Evolutionary conservation across 495 filamentous ascomycete species (phyloP), one percentile per base, ranked within the genome.

Genomic region (Glutinoglossum americanum): DNA sequence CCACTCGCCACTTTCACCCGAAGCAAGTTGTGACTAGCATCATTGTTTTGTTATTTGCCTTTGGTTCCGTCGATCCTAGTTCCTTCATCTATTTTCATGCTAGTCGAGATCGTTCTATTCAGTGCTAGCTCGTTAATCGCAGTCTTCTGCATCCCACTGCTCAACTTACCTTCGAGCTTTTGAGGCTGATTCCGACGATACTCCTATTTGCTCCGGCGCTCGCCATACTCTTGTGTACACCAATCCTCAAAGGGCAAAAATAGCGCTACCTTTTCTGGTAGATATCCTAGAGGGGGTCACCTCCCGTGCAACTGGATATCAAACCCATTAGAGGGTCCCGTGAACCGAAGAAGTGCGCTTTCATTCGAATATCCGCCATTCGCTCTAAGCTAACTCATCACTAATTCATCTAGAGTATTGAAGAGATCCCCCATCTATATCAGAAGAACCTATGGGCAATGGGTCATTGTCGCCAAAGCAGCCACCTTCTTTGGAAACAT

Each of bases 381-480:
- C 49, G 11, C 7, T 15, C 21, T 21, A 17, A 53, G 49, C 23
- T 53, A 30, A 27, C 15, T 3, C n/a, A n/a, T 53, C 23, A 28
- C 13, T 15, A 23, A 3, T 39, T 39, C 37, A 49, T 49, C 49
- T 11, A 13, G 3, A 53, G 28, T 21, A 32, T 30, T 53, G 28
- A 32, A 19, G 23, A 30, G 28, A 9, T 28, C 15, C 25, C 19
- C 49, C 49, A n/a, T 11, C 8, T 25, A 27, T 53, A 27, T 21
- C 23, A 51, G 15, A 32, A 53, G 49, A 32, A 53, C 26, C 49
- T 30, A 53, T 53, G 49, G 49, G 49, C 49, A 53, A 53, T 53
- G 49, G 15, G 23, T 17, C 23, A 25, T 6, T 53, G 13, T 7
- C 11, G 4, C 49, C 49, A 53, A 32, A 21, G 2, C 49, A 17